phyloP scores from a whole-genome alignment of 2,329 filamentous ascomycete genomes.

The Chaetoscypha palmicola region DNA sequence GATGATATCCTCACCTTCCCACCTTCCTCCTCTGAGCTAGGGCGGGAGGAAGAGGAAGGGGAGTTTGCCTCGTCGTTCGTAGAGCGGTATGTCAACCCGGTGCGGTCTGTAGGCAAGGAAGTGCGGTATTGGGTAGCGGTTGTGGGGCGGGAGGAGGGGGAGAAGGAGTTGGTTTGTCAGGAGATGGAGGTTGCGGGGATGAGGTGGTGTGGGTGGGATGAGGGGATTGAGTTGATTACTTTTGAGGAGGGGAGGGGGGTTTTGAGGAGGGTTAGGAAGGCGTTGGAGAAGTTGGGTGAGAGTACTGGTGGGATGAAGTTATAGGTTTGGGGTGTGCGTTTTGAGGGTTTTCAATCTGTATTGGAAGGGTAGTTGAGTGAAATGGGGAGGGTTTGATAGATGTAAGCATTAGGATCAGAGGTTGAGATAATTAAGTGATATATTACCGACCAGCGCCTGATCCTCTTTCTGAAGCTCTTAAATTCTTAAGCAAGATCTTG shows the following conservation, averaged over 20 bases:
- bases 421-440: too few species aligned
- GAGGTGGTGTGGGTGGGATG: background rate
- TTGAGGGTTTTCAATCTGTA: too few species aligned
- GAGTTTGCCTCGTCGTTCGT: background rate
- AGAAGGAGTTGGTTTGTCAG: background rate
- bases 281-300: too few species aligned
- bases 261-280: background rate
- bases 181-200: background rate
- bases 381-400: too few species aligned
- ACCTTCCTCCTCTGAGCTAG: background rate
- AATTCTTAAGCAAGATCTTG: too few species aligned
- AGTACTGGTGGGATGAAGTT: too few species aligned
- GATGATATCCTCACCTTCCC: background rate
- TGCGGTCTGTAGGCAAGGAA: background rate
- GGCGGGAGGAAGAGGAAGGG: too few species aligned
- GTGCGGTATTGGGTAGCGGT: conserved; percentile 2
- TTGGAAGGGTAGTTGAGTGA: too few species aligned
- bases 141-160: background rate
- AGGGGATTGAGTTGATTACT: conserved; percentile 3
- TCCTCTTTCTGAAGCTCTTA: too few species aligned
- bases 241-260: conserved; percentile 3
- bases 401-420: too few species aligned
- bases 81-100: background rate
- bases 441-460: too few species aligned
- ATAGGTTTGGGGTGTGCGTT: too few species aligned